Evolutionary conservation across 306 rosid genomes (phyloP).

Genomic region (Pachyrhizus erosus): DNA sequence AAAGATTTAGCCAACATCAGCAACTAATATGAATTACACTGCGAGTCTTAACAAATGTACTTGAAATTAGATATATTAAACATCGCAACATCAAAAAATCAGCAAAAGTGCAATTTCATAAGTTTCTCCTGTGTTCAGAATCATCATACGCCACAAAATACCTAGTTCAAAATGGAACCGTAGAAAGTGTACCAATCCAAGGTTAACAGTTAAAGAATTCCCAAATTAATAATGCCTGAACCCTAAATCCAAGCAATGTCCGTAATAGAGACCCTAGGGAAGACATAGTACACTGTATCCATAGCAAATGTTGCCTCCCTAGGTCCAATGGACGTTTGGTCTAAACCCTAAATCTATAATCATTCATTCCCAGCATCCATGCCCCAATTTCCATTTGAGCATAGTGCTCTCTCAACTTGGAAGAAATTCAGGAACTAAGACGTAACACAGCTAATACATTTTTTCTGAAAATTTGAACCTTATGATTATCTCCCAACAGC

Average conservation of each 20-base stretch:
- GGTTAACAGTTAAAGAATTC: neutral
- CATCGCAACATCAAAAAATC: neutral
- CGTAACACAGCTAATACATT: neutral
- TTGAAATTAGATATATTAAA: conserved; percentile 25
- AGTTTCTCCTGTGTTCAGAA: neutral
- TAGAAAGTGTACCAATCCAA: neutral
- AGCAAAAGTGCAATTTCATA: neutral
- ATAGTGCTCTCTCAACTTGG: neutral
- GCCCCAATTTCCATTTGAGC: neutral
- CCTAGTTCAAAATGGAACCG: neutral
- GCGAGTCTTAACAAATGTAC: neutral
- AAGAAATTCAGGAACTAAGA: neutral
- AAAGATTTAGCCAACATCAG: conserved; percentile 34
- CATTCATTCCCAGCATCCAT: neutral
- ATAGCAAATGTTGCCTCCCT: neutral
- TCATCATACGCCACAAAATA: neutral
- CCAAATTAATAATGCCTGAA: neutral
- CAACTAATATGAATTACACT: conserved; percentile 12
- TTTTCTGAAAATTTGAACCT: neutral
- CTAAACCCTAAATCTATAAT: neutral
- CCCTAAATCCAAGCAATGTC: neutral
- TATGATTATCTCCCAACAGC: no score
- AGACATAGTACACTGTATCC: neutral
- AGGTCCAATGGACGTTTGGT: neutral
- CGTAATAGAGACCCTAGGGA: neutral